A percentile compares a stretch with the other conserved stretches of the same genome.
Conservation (phyloP, 768 basidiomycete genomes). For the Pleurotus platypus region DNA sequence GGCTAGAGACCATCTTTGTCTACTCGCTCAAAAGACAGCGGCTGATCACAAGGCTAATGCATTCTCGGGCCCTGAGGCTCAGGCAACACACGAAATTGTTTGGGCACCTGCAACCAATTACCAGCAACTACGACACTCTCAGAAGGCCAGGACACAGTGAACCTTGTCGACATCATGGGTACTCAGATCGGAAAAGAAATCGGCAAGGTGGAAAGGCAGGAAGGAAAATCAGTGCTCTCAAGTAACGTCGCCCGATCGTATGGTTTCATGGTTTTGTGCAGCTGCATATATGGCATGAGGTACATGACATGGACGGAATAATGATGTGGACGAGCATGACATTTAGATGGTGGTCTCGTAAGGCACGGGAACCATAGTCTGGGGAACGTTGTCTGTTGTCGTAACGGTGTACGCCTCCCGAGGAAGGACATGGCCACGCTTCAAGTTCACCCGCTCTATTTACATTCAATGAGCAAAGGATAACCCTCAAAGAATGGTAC, state of each 20-base stretch:
- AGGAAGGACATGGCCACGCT: slow-evolving; percentile 82
- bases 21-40: no score
- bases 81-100: no score
- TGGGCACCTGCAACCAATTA: no score
- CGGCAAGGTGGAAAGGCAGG: no score
- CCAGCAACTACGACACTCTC: no score
- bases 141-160: no score
- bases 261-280: slow-evolving; percentile 5
- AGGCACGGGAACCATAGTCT: slow-evolving; percentile 88
- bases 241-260: neutral
- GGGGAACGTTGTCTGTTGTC: slow-evolving; percentile 70
- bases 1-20: no score
- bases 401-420: slow-evolving; percentile 78
- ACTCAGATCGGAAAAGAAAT: no score
- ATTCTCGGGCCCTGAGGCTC: no score
- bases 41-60: no score
- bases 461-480: neutral
- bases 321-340: neutral
- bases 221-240: no score
- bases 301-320: slow-evolving; percentile 5
- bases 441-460: slow-evolving; percentile 79
- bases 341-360: slow-evolving; percentile 97
- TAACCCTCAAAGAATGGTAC: slow-evolving; percentile 23
- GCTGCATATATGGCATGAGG: slow-evolving; percentile 4
- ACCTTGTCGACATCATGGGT: no score